Conservation (phyloP, 768 basidiomycete genomes). For the Boletus subcaerulescens region DNA sequence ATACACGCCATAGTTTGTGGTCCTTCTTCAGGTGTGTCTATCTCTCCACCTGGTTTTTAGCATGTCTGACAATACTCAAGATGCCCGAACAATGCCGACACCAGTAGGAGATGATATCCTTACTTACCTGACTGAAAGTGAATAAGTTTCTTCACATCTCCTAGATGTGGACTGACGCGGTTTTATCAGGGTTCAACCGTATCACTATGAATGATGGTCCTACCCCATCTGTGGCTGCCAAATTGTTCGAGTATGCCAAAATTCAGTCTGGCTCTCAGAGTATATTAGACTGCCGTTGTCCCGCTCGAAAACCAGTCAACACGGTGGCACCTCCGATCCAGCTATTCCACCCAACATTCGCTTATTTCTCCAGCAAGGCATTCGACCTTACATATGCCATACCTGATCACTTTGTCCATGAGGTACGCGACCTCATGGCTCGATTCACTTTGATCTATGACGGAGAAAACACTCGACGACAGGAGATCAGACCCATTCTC, state of each 20-base stretch:
- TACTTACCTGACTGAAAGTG: no score
- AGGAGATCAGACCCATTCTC: background rate
- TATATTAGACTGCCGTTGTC: slow-evolving; percentile 14
- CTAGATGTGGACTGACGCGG: no score
- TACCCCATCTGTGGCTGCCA: slow-evolving; percentile 11
- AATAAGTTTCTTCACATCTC: no score
- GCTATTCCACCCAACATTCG: slow-evolving; percentile 26
- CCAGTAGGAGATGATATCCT: no score
- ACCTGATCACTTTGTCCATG: slow-evolving; percentile 5
- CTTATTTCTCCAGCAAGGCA: slow-evolving; percentile 23
- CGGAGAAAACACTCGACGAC: background rate
- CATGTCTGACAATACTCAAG: no score
- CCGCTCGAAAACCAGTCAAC: background rate
- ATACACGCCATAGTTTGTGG: no score
- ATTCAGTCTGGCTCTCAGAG: background rate
- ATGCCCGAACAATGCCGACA: no score
- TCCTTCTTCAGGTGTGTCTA: no score
- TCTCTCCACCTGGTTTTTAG: no score
- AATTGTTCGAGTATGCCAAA: slow-evolving; percentile 2
- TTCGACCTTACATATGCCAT: slow-evolving; percentile 4
- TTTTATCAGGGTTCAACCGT: background rate
- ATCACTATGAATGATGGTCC: background rate
- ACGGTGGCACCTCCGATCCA: slow-evolving; percentile 8
- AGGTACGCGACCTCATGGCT: slow-evolving; percentile 10
- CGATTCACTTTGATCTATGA: slow-evolving; percentile 12